Evolutionary conservation across 164 flowering plant species (phyloP), one percentile per base, ranked within the genome.

Genomic region (Pachysandra terminalis): DNA sequence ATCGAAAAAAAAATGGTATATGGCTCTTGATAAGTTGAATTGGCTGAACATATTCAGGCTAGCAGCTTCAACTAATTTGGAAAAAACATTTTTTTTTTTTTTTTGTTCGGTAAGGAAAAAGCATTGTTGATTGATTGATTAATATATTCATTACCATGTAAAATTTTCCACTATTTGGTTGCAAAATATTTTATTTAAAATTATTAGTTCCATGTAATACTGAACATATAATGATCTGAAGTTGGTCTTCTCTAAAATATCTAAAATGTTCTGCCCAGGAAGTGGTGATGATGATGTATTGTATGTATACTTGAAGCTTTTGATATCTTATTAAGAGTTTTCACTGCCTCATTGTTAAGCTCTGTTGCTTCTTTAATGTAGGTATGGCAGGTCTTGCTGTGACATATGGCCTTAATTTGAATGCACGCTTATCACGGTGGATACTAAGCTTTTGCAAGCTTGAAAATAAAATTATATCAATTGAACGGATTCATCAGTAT

Each of bases 361-460:
- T 25, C 58, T 17, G 56, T 41, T 64, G 37, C 45, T 73, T 73
- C 52, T 69, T 68, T 56, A 71, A 2, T 74, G 69, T 59, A 94
- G 98, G 96, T 75, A 91, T 94, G 95, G 98, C 98, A 17, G 98
- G 98, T 45, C 93, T 94, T 77, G 98, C 98, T 58, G 97, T 91
- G 64, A 90, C 98, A 12, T 95, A 90, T 77, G 99, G 98, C 65
- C 90, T 95, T 68, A 92, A 95, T 74, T 77, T 95, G 82, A 95
- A 95, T 82, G 95, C 95, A 26, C 96, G 98, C 19, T 72, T 93
- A 60, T 93, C 99, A 32, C 79, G 99, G 55, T 93, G 98, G 98
- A 95, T 95, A 70, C 94, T 93, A 51, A 93, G 98, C 81, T 93
- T 95, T 75, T 95, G 99, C 81, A 93, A 95, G 78, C 97, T 95